These are phyloP conservation scores for Mycena capillaripes DNA, from an alignment of 768 basidiomycete species.

Conservation along the genomic window DNA sequence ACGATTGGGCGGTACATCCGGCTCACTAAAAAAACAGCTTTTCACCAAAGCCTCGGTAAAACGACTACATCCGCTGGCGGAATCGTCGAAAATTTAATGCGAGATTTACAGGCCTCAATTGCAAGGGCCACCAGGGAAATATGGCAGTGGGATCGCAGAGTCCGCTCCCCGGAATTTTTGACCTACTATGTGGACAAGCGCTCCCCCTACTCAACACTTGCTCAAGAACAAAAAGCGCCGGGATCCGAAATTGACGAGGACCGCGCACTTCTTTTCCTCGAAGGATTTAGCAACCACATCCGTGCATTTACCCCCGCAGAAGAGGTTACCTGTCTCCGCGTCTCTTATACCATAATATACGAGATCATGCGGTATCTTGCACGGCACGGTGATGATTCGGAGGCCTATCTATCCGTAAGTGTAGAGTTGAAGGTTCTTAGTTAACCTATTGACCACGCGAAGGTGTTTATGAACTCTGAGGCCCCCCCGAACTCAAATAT, in stretches of 20 bases:
- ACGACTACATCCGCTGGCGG: background rate
- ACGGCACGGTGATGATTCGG: constrained; percentile 26
- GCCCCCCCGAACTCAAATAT: constrained; percentile 12
- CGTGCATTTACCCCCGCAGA: background rate
- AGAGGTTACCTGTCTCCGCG: background rate
- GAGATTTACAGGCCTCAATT: background rate
- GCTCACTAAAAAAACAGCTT: no score
- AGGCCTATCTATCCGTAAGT: constrained; percentile 22
- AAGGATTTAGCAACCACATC: background rate
- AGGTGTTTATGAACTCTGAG: constrained; percentile 31
- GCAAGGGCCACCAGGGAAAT: background rate
- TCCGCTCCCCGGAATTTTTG: no score
- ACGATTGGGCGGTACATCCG: no score
- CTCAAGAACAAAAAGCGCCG: background rate
- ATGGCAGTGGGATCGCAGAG: background rate
- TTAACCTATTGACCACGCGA: background rate
- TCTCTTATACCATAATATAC: constrained; percentile 24
- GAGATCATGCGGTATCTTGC: constrained; percentile 24
- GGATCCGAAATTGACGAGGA: background rate
- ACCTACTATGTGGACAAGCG: no score
- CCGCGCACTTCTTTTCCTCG: background rate
- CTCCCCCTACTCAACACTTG: background rate
- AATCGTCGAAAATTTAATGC: background rate
- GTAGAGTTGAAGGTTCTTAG: background rate
- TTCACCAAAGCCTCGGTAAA: no score